A percentile compares a stretch with the other conserved stretches of the same genome.
Evolutionary conservation across 2,329 filamentous ascomycete genomes (phyloP).

Genomic region (Cladophialophora psammophila): DNA sequence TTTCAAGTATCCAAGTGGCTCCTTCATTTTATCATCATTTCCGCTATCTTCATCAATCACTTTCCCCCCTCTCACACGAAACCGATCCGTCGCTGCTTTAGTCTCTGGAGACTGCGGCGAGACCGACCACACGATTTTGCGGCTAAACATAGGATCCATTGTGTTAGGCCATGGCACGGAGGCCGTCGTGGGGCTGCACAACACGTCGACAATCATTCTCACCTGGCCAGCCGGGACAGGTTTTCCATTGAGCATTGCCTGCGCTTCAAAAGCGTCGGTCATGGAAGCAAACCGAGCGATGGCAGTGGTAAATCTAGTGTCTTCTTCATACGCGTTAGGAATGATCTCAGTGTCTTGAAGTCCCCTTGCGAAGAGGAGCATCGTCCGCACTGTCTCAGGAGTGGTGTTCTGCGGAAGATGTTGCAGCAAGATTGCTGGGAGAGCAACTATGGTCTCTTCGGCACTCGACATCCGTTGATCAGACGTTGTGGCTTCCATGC

Average conservation of each 20-base stretch:
- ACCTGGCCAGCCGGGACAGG: constrained; percentile 67
- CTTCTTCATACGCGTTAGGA: constrained; percentile 62
- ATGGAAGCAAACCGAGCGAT: constrained; percentile 66
- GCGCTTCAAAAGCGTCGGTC: constrained; percentile 66
- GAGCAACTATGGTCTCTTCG: constrained; percentile 33
- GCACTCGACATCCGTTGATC: constrained; percentile 40
- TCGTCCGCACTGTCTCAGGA: constrained; percentile 65
- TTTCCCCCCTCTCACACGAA: constrained; percentile 65
- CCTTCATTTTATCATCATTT: constrained; percentile 70
- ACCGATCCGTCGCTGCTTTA: constrained; percentile 57
- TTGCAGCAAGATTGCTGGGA: constrained; percentile 61
- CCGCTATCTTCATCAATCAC: constrained; percentile 68
- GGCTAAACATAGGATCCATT: constrained; percentile 59
- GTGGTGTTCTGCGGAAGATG: constrained; percentile 66
- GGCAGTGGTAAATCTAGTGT: constrained; percentile 64
- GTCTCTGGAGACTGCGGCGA: constrained; percentile 62
- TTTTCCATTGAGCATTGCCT: constrained; percentile 67
- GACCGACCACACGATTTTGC: constrained; percentile 41
- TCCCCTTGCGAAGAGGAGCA: constrained; percentile 70
- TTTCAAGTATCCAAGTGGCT: constrained; percentile 73
- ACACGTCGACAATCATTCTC: constrained; percentile 63
- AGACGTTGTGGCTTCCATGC: no score
- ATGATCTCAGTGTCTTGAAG: constrained; percentile 67
- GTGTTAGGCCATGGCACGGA: constrained; percentile 56
- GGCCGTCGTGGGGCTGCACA: constrained; percentile 52